phyloP scores from a whole-genome alignment of 2,329 filamentous ascomycete species.

The Zasmidium citrigriseum region DNA sequence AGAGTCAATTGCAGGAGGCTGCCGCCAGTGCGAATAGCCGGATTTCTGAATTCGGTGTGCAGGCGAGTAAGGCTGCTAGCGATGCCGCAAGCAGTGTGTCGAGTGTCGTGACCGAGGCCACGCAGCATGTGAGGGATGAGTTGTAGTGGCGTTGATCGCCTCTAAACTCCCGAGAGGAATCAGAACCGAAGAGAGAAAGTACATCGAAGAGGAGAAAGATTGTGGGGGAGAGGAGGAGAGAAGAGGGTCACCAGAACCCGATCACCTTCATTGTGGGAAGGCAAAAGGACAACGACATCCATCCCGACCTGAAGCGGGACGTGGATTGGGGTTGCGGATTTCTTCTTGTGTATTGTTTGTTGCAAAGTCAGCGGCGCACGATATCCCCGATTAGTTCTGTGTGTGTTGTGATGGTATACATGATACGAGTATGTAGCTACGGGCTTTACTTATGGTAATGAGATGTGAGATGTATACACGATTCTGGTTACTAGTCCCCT shows the following conservation, averaged over 20 bases:
- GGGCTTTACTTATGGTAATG: background rate
- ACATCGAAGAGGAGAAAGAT: background rate
- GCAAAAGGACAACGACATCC: too few relatives aligned
- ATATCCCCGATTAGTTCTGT: constrained; percentile 2
- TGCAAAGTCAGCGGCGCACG: constrained; percentile 1
- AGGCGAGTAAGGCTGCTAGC: constrained; percentile 31
- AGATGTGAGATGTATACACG: background rate
- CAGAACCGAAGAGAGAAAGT: constrained; percentile 31
- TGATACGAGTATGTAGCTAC: background rate
- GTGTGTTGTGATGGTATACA: background rate
- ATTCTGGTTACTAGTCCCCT: background rate
- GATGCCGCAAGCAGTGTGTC: constrained; percentile 33
- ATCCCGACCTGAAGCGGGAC: background rate
- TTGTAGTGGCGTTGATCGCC: constrained; percentile 46
- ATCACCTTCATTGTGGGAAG: background rate
- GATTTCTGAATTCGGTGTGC: constrained; percentile 42
- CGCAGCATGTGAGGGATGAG: background rate
- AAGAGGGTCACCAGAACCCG: background rate
- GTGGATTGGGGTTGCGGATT: background rate
- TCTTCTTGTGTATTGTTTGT: background rate
- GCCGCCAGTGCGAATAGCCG: constrained; percentile 47
- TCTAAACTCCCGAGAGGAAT: constrained; percentile 28
- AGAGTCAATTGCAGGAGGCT: constrained; percentile 42
- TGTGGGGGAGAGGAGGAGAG: background rate
- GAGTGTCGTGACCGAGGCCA: constrained; percentile 47